Evolutionary conservation across 371 early-diverging fungal genomes (phyloP).

Genomic region (Modicella reniformis): DNA sequence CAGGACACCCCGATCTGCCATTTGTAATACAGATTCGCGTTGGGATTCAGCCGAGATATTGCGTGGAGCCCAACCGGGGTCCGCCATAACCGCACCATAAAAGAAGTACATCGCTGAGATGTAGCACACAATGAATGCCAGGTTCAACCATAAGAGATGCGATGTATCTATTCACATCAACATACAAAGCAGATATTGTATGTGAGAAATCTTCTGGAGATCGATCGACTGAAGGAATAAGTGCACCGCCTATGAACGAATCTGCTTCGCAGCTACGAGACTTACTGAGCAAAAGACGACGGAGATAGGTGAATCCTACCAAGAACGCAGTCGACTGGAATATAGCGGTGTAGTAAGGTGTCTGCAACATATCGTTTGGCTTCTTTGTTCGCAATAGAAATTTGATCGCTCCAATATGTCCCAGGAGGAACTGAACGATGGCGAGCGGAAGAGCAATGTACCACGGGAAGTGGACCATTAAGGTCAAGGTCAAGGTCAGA

Average conservation of each 20-base stretch:
- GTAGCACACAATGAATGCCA: slow-evolving; percentile 70
- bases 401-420: slow-evolving; percentile 70
- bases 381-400: slow-evolving; percentile 67
- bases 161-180: slow-evolving; percentile 72
- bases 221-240: background rate
- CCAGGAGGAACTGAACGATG: slow-evolving; percentile 59
- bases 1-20: slow-evolving; percentile 77
- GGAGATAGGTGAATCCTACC: slow-evolving; percentile 72
- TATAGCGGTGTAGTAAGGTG: slow-evolving; percentile 87
- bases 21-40: slow-evolving; percentile 63
- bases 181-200: background rate
- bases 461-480: slow-evolving; percentile 77
- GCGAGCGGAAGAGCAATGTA: slow-evolving; percentile 79
- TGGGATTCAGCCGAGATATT: slow-evolving; percentile 58
- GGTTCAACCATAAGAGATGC: slow-evolving; percentile 66
- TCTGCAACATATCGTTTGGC: slow-evolving; percentile 69
- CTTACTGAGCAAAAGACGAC: slow-evolving; percentile 43
- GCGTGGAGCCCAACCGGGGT: slow-evolving; percentile 86
- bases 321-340: slow-evolving; percentile 85
- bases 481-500: slow-evolving; percentile 66
- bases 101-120: slow-evolving; percentile 73
- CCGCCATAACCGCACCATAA: slow-evolving; percentile 74
- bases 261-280: background rate
- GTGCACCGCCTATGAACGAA: background rate
- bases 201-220: background rate